Conservation (phyloP, 257 asterid genomes). For the Nicotiana undulata region DNA sequence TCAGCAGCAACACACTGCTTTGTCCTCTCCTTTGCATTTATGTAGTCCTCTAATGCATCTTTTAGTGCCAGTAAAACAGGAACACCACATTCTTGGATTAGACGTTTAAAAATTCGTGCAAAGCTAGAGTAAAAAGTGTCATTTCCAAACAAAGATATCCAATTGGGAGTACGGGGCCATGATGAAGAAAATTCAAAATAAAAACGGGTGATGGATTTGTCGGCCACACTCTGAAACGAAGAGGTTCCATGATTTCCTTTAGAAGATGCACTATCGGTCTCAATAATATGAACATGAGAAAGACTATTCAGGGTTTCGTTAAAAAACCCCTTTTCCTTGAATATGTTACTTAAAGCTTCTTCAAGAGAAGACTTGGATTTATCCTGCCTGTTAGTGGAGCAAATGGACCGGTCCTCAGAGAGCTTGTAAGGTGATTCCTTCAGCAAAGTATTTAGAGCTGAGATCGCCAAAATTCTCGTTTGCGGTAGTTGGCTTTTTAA, state of each 20-base stretch:
- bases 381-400: constrained; percentile 27
- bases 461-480: constrained; percentile 94
- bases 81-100: constrained; percentile 93
- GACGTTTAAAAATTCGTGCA: constrained; percentile 85
- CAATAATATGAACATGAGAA: constrained; percentile 86
- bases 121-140: constrained; percentile 83
- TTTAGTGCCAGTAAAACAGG: constrained; percentile 68
- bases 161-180: constrained; percentile 98
- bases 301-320: constrained; percentile 75
- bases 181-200: constrained; percentile 96
- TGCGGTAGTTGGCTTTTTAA: constrained; percentile 98
- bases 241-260: constrained; percentile 72
- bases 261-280: constrained; percentile 62
- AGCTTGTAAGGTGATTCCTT: constrained; percentile 91
- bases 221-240: constrained; percentile 82
- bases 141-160: constrained; percentile 85
- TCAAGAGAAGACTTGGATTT: constrained; percentile 71
- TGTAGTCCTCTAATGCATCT: constrained; percentile 67
- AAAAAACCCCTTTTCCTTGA: constrained; percentile 91
- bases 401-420: constrained; percentile 32
- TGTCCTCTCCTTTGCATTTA: constrained; percentile 85
- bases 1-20: constrained; percentile 99
- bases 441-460: constrained; percentile 89
- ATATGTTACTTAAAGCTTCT: constrained; percentile 66
- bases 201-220: constrained; percentile 87